phyloP scores from a whole-genome alignment of 106 monocot genomes.

The Phalaenopsis equestris region DNA sequence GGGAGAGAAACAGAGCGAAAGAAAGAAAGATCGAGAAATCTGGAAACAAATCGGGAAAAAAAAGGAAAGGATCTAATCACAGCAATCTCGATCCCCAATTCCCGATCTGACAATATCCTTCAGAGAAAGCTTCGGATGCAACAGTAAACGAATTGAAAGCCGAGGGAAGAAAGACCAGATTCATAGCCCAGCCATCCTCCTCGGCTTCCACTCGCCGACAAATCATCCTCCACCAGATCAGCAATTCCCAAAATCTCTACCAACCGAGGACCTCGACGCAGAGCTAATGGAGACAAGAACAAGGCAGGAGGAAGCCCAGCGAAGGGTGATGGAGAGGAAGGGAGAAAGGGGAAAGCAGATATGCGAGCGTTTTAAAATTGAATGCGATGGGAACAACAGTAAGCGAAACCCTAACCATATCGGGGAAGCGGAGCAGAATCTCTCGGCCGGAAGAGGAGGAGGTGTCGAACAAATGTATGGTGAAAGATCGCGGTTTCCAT shows the following conservation, averaged over 20 bases:
- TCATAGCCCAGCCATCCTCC: background rate
- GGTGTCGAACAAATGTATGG: too few species aligned
- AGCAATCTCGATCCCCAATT: background rate
- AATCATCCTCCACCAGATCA: background rate
- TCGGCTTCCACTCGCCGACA: background rate
- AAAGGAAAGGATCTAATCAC: background rate
- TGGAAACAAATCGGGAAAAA: too few species aligned
- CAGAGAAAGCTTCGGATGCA: conserved; percentile 48
- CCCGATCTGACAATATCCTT: conserved; percentile 6
- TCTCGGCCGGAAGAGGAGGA: too few species aligned
- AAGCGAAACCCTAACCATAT: too few species aligned
- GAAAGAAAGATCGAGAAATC: too few species aligned
- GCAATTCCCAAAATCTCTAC: background rate
- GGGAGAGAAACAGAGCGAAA: background rate
- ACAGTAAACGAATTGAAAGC: conserved; percentile 31
- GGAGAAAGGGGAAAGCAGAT: background rate
- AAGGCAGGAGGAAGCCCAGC: background rate
- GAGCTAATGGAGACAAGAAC: background rate
- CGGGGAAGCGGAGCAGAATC: too few species aligned
- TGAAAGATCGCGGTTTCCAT: too few species aligned
- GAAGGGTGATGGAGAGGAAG: background rate
- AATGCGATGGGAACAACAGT: too few species aligned
- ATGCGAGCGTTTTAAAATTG: too few species aligned
- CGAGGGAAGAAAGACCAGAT: conserved; percentile 15
- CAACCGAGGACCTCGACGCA: background rate